A percentile compares a stretch with the other conserved stretches of the same genome.
Conservation (phyloP, 805 yeast species). For the Suhomyces xylopsoci region DNA sequence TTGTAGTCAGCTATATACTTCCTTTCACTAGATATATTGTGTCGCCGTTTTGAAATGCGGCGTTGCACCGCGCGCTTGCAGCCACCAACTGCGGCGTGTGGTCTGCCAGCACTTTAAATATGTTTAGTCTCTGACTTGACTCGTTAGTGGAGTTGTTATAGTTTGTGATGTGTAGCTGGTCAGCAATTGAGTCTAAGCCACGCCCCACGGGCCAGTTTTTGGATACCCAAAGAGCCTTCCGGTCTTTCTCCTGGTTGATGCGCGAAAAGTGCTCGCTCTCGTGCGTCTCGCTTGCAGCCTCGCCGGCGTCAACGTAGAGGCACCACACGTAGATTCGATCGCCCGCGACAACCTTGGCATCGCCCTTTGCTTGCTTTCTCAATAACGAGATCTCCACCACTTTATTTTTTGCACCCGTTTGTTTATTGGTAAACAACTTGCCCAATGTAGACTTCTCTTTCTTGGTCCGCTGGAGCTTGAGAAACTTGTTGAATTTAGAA, state of each 20-base stretch:
- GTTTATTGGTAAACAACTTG: conserved; percentile 1
- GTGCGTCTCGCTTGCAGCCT: conserved; percentile 4
- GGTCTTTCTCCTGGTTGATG: conserved; percentile 24
- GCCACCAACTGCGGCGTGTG: conserved; percentile 27
- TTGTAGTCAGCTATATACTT: not conserved
- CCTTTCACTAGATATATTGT: conserved; percentile 50
- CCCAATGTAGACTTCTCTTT: not conserved
- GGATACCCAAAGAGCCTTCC: conserved; percentile 45
- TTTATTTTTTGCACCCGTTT: conserved; percentile 7
- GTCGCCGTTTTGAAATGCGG: conserved; percentile 48
- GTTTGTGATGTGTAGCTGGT: conserved; percentile 45
- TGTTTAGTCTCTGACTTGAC: conserved; percentile 39
- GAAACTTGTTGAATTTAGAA: conserved; percentile 25
- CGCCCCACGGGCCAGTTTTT: conserved; percentile 60
- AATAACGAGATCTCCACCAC: conserved; percentile 37
- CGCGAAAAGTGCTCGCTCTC: conserved; percentile 21
- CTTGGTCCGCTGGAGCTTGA: conserved; percentile 19
- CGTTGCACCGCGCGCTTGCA: conserved; percentile 36
- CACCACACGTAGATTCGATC: conserved; percentile 54
- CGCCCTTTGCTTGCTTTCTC: conserved; percentile 52
- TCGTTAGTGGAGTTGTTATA: conserved; percentile 46
- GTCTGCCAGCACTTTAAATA: conserved; percentile 37
- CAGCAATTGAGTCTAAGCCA: conserved; percentile 52
- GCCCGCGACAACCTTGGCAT: conserved; percentile 35
- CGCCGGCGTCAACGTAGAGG: conserved; percentile 33